Evolutionary conservation across 208 protist genomes (phyloP).

Genomic region (Leishmania martiniquensis): DNA sequence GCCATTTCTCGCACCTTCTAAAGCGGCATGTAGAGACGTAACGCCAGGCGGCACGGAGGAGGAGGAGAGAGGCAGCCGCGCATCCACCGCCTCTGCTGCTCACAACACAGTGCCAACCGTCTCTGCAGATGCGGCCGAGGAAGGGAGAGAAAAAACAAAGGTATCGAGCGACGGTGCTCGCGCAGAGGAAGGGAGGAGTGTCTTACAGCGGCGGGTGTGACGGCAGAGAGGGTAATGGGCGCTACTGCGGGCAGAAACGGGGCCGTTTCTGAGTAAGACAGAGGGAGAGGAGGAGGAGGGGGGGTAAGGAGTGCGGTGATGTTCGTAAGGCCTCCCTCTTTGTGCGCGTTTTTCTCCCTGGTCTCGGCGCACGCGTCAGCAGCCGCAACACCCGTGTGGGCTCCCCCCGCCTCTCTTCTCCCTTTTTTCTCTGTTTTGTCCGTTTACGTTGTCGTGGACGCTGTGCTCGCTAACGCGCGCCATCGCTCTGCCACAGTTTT

Average conservation of each 20-base stretch:
- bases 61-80: not conserved
- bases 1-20: conserved; percentile 86
- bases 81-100: not conserved
- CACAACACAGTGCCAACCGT: not conserved
- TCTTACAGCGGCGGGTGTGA: not conserved
- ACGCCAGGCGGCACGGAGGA: not conserved
- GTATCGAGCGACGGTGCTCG: not conserved
- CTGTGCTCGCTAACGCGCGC: not conserved
- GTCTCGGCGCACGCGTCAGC: not conserved
- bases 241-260: not conserved
- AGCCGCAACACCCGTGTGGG: not conserved
- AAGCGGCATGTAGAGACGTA: not conserved
- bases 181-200: not conserved
- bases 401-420: not conserved
- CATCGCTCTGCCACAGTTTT: not conserved
- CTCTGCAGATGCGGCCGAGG: not conserved
- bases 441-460: not conserved
- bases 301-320: too few relatives aligned
- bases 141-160: not conserved
- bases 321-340: not conserved
- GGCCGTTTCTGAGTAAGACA: not conserved
- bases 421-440: too few relatives aligned
- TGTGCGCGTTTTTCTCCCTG: not conserved
- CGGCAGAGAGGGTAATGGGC: not conserved
- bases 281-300: not conserved